Percentiles rank a stretch among this genome's conserved stretches.
Conservation (phyloP, 345 rosid genomes). For the Barbarea vulgaris region DNA sequence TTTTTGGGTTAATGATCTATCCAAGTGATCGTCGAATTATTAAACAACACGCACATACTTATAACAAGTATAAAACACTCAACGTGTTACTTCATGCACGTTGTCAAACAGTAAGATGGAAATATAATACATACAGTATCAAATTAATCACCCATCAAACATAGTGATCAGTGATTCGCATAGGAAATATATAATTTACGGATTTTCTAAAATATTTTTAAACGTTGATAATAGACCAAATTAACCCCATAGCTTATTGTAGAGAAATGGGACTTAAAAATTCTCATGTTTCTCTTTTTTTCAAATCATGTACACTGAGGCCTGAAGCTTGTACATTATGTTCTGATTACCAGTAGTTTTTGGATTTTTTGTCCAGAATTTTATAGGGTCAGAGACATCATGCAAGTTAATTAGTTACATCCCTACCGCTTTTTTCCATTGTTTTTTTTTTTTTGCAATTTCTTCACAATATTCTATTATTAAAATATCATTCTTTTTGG, state of each 20-base stretch:
- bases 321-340: no score
- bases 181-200: neutral
- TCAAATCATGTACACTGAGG: no score
- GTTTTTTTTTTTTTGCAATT: neutral
- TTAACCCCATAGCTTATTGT: neutral
- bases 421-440: neutral
- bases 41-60: neutral
- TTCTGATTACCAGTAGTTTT: neutral
- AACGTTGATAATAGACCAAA: neutral
- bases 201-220: neutral
- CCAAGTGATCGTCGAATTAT: constrained; percentile 1
- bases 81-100: constrained; percentile 43
- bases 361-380: neutral
- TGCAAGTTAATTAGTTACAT: neutral
- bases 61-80: constrained; percentile 31
- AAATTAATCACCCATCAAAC: neutral
- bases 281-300: no score
- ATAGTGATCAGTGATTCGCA: no score
- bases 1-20: no score
- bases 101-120: constrained; percentile 14
- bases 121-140: neutral
- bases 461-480: neutral
- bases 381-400: neutral
- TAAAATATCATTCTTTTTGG: neutral
- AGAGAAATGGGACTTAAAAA: no score